phyloP scores from a whole-genome alignment of 345 rosid genomes.

The Bretschneidera sinensis region DNA sequence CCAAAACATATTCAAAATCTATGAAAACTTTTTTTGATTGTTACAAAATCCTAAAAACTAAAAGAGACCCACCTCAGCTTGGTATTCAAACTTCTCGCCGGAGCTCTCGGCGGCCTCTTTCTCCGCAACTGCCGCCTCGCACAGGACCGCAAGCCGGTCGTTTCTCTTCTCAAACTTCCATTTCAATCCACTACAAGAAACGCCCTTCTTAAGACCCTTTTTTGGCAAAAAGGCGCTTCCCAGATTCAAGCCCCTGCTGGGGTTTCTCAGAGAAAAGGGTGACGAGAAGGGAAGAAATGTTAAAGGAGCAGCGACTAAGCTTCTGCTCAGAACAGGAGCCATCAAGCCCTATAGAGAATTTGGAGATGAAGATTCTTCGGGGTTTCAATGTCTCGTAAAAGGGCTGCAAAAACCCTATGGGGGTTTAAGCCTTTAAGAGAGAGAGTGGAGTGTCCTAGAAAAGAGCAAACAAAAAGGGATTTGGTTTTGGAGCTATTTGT shows the following conservation, averaged over 20 bases:
- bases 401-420: constrained; percentile 40
- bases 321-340: constrained; percentile 79
- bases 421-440: constrained; percentile 35
- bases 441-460: constrained; percentile 48
- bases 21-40: too few relatives aligned
- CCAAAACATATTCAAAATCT: background rate
- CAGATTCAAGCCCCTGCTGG: constrained; percentile 27
- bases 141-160: constrained; percentile 46
- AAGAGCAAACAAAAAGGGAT: background rate
- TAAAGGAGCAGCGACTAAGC: constrained; percentile 39
- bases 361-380: too few relatives aligned
- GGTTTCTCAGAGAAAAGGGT: constrained; percentile 31
- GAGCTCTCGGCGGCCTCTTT: constrained; percentile 69
- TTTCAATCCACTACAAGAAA: constrained; percentile 43
- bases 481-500: constrained; percentile 12
- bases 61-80: constrained; percentile 81
- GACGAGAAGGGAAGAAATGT: constrained; percentile 48
- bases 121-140: constrained; percentile 85
- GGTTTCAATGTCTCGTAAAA: background rate
- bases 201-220: constrained; percentile 35
- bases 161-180: constrained; percentile 56
- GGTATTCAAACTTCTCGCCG: constrained; percentile 94
- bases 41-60: constrained; percentile 9
- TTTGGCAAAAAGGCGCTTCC: constrained; percentile 45
- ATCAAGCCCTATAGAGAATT: constrained; percentile 19